Evolutionary conservation across 202 grass and related monocot species (phyloP), one percentile per base, ranked within the genome.

Genomic region (Schoenoplectus triqueter): DNA sequence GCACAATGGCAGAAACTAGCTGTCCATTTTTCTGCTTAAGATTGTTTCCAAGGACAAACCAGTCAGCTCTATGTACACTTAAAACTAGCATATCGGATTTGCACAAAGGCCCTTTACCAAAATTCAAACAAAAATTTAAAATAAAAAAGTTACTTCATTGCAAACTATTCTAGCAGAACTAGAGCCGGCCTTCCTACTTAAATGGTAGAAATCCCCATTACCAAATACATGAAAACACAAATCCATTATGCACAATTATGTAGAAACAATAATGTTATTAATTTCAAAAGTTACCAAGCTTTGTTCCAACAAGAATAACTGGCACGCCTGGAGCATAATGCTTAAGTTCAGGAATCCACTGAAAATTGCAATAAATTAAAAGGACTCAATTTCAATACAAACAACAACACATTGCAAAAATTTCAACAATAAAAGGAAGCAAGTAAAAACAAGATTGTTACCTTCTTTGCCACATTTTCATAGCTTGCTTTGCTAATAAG

Each of bases 261-360:
- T 61, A 78, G 6, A 44, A 44, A 10, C 1, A 59, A 7, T 21
- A 15, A 77, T 77, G 50, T n/a, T 40, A 14, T n/a, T 60, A 60
- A 78, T 42, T 77, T 78, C 57, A 19, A 55, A 44, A 63, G 22
- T 74, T 96, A 97, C 94, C 94, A 56, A 97, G 90, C 79, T 97
- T 97, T 88, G 94, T 94, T 69, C 94, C 94, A 54, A 97, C 94
- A 71, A 97, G 94, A 86, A 97, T 89, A 85, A 97, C 90, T 40
- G 94, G 94, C 67, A 97, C 94, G 44, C 92, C 90, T 64, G 90
- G 94, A 67, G 94, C 92, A 84, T 94, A 97, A 82, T 97, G 94
- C 84, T 89, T 85, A 75, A 97, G 55, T 85, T 94, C 94, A 84
- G 94, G 94, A 84, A 97, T 87, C 94, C 94, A 97, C 94, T 97